Base-by-base conservation (phyloP, 1,139 yeast species). In the Petasospora rhodanensis region DNA sequence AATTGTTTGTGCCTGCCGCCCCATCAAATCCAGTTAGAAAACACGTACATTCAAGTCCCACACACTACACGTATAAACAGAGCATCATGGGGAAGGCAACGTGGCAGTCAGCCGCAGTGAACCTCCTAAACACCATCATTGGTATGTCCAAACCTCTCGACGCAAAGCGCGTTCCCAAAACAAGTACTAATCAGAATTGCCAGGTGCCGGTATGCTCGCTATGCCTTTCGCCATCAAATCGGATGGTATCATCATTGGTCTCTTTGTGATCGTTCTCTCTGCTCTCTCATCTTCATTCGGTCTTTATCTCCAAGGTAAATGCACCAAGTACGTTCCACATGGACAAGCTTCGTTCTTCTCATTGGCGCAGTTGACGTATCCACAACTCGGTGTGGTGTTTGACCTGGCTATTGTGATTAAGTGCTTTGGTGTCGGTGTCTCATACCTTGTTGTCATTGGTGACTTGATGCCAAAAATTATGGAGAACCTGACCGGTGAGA, bases 341-440 rank as follows among this genome's bases (percentile, higher is more conserved):
- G 87, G 91, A 6, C 70, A 76, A 34, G 94, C 96, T 4, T 84
- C 95, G 1, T 91, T 89, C 58, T 87, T 87, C 64, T 74, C 80
- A 22, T 65, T 86, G 19, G 76, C 95, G 38, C 78, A 79, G 38
- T 66, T 81, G 35, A 83, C 96, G 0, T 85, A 84, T 53, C 96
- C 96, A 1, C 67, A 73, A 14, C 64, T 89, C 26, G 80, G 93
- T 14, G 84, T 89, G 16, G 61, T 85, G 11, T 89, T 89, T 61
- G 97, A 89, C 57, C 49, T 79, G 9, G 96, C 96, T 8, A 89
- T 89, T 43, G 95, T 95, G 13, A 65, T 89, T 45, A 93, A 89
- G 56, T 80, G 89, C 51, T 79, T 81, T 55, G 91, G 91, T n/a
- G 89, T 81, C 5, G 87, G 85, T 0, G 73, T 80, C 3, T 75